phyloP scores from a whole-genome alignment of 768 basidiomycete genomes.

The Serendipita sp. region DNA sequence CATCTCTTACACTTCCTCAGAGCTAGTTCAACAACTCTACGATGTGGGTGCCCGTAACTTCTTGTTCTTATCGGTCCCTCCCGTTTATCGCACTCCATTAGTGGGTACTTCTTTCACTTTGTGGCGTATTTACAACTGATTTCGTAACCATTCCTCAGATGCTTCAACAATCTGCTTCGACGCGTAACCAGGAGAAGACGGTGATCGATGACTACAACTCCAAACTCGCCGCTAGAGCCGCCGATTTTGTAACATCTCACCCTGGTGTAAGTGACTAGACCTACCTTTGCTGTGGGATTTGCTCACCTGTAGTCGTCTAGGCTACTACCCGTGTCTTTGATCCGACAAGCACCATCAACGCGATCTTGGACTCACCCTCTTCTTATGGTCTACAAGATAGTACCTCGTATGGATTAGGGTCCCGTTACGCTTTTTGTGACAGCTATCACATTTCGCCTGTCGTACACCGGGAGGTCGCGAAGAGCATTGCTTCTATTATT shows the following conservation, averaged over 20 bases:
- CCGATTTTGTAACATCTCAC: constrained; percentile 29
- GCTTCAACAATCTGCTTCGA: constrained; percentile 27
- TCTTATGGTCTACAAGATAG: constrained; percentile 43
- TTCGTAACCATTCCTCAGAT: constrained; percentile 23
- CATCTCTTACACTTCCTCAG: constrained; percentile 13
- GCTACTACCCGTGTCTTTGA: constrained; percentile 37
- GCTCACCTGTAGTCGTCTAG: constrained; percentile 17
- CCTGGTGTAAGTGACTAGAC: constrained; percentile 27
- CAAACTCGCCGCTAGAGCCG: constrained; percentile 29
- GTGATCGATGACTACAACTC: constrained; percentile 39
- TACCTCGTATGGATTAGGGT: constrained; percentile 25
- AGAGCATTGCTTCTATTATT: neutral
- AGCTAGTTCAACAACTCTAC: constrained; percentile 20
- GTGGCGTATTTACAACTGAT: neutral
- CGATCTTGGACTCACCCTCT: constrained; percentile 32
- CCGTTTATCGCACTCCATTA: constrained; percentile 40
- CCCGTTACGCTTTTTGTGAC: neutral
- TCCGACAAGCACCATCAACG: constrained; percentile 32
- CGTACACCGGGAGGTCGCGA: neutral
- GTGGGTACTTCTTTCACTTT: constrained; percentile 22
- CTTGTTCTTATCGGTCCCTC: constrained; percentile 47
- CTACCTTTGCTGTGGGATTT: neutral
- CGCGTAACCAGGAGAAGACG: constrained; percentile 27
- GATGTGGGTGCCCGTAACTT: constrained; percentile 43
- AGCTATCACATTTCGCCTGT: neutral